These are phyloP conservation scores for Podosphaera leucotricha DNA, from an alignment of 2,329 filamentous ascomycete genomes.

Conservation along the genomic window DNA sequence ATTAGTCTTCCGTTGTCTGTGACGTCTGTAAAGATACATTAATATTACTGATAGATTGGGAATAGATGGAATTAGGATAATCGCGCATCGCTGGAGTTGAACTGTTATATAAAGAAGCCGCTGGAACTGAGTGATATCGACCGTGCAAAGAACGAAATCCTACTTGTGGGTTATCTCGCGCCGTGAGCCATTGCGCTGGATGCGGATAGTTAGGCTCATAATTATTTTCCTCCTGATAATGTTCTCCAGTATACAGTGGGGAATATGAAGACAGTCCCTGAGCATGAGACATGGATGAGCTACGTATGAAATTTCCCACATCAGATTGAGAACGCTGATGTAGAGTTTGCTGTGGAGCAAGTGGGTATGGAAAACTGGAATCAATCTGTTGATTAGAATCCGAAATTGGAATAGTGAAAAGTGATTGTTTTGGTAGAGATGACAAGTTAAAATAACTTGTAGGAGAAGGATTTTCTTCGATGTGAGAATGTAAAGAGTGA, in stretches of 20 bases:
- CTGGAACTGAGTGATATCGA: not conserved
- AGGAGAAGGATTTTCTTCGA: constrained; percentile 9
- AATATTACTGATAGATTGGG: not conserved
- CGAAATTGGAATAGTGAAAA: constrained; percentile 3
- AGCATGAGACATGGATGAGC: not conserved
- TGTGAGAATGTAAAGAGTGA: constrained; percentile 6
- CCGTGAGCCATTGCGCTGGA: not conserved
- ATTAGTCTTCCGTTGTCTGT: not conserved
- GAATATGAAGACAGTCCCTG: not conserved
- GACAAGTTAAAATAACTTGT: constrained; percentile 5
- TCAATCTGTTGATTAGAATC: constrained; percentile 12
- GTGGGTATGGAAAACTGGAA: constrained; percentile 2
- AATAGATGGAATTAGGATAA: not conserved
- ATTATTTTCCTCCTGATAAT: not conserved
- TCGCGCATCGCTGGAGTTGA: not conserved
- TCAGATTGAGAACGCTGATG: constrained; percentile 15
- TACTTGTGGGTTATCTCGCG: not conserved
- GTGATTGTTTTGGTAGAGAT: constrained; percentile 5
- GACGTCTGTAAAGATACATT: not conserved
- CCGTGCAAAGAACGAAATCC: not conserved
- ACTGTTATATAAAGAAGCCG: not conserved
- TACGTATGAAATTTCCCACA: constrained; percentile 2
- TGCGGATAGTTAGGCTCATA: not conserved
- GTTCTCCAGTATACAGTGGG: not conserved
- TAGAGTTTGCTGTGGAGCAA: constrained; percentile 2